Evolutionary conservation across 2,329 filamentous ascomycete species (phyloP), one percentile per base, ranked within the genome.

Genomic region (Capronia americana): DNA sequence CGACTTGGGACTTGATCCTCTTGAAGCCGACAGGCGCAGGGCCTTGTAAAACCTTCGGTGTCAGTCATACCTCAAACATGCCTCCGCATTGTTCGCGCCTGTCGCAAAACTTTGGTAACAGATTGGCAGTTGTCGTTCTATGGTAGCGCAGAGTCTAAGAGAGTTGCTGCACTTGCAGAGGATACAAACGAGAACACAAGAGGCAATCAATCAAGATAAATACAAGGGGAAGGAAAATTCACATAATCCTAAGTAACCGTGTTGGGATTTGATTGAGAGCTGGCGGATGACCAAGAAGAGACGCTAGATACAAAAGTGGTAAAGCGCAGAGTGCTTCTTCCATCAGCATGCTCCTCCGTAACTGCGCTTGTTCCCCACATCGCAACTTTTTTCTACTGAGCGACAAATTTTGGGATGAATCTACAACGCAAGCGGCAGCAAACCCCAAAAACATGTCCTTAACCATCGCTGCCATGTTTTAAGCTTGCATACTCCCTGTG

Each of bases 391-490:
- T 26, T 53, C 50, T 30, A 53, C 28, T 53, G 50, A 30, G 50
- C 23, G 23, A 53, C 20, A 30, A 30, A 53, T 53, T 53, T 53
- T 24, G 50, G 23, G 50, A 30, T 23, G 48, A 53, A 53, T 53
- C 12, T n/a, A 41, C 38, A 14, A 41, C 38, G 14, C 17, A 44
- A 44, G 38, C 38, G 38, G 38, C 38, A 44, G 38, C 38, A 44
- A 44, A 44, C 6, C 17, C 38, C 38, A 44, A n/a, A 44, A 5
- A 7, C 17, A 44, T 44, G 38, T n/a, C 17, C 17, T 44, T 17
- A 17, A 44, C 38, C 38, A 10, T n/a, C 11, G 38, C 38, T 44
- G 38, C 38, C 38, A 44, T 44, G 38, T 44, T n/a, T n/a, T 44
- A 20, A 44, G 38, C 38, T 44, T n/a, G 38, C 38, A 44, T 8